Evolutionary conservation across 208 protist genomes (phyloP).

Genomic region (Trypanosoma brucei): DNA sequence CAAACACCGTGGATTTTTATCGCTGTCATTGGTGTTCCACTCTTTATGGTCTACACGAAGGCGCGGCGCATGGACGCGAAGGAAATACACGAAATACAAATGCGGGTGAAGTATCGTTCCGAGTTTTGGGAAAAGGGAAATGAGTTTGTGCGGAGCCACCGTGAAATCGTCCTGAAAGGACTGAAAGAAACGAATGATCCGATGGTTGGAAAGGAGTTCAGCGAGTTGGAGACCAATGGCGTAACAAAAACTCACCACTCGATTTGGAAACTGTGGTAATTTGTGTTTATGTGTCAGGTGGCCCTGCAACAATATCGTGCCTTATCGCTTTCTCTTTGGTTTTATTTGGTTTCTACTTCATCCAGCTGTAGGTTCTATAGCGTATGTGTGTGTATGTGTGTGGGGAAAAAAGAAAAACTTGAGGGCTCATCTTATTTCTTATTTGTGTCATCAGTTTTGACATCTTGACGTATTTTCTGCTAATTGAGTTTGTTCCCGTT

Average conservation of each 20-base stretch:
- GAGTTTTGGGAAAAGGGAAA: slow-evolving; percentile 77
- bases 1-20: slow-evolving; percentile 74
- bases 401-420: no score
- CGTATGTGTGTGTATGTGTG: no score
- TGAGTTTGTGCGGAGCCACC: slow-evolving; percentile 36
- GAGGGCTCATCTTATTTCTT: no score
- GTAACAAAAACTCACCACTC: neutral
- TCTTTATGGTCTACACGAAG: slow-evolving; percentile 77
- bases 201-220: slow-evolving; percentile 36
- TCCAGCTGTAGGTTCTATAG: no score
- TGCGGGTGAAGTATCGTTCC: slow-evolving; percentile 76
- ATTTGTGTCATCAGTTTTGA: no score
- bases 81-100: slow-evolving; percentile 78
- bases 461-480: no score
- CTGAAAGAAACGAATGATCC: slow-evolving; percentile 33
- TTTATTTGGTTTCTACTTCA: no score
- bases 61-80: slow-evolving; percentile 64
- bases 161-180: slow-evolving; percentile 19
- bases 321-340: no score
- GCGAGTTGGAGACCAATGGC: slow-evolving; percentile 1
- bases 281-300: no score
- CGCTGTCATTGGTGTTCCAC: slow-evolving; percentile 41
- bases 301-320: no score
- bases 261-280: neutral
- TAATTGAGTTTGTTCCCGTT: no score